Conservation (phyloP, 2,329 filamentous ascomycete genomes). For the Trichocomaceae sp. region DNA sequence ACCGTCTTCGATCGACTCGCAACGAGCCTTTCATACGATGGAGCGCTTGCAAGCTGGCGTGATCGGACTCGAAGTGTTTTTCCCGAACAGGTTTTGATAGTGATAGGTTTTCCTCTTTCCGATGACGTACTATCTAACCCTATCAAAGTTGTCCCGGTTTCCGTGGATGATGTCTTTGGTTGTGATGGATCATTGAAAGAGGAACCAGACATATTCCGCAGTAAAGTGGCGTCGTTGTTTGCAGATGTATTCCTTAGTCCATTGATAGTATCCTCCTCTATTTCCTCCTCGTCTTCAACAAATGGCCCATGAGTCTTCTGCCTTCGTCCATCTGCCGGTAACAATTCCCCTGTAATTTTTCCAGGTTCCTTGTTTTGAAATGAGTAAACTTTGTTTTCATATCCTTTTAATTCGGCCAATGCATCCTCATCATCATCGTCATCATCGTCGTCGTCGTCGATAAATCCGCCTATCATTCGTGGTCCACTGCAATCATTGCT, state of each 20-base stretch:
- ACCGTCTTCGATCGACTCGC: constrained; percentile 46
- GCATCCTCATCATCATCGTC: constrained; percentile 11
- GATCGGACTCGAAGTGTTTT: constrained; percentile 39
- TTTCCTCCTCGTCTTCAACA: constrained; percentile 7
- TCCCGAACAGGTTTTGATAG: constrained; percentile 45
- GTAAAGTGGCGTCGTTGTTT: constrained; percentile 25
- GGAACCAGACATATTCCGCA: constrained; percentile 4
- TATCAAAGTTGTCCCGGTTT: constrained; percentile 1
- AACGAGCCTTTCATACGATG: constrained; percentile 49
- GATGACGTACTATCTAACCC: neutral
- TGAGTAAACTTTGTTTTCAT: neutral
- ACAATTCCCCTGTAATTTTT: neutral
- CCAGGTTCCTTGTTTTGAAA: neutral
- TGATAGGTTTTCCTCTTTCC: constrained; percentile 17
- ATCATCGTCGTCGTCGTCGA: constrained; percentile 4
- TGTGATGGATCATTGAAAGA: neutral
- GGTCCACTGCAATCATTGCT: neutral
- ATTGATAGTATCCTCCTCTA: constrained; percentile 23
- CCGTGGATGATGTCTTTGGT: neutral
- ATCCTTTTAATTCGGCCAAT: neutral
- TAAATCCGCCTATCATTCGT: constrained; percentile 9
- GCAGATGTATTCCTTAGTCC: constrained; percentile 26
- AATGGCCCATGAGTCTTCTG: constrained; percentile 7
- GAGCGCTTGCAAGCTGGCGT: constrained; percentile 28
- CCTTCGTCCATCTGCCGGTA: neutral